Base-by-base conservation (phyloP, 805 yeast genomes). In the Yamadazyma kitorensis region DNA sequence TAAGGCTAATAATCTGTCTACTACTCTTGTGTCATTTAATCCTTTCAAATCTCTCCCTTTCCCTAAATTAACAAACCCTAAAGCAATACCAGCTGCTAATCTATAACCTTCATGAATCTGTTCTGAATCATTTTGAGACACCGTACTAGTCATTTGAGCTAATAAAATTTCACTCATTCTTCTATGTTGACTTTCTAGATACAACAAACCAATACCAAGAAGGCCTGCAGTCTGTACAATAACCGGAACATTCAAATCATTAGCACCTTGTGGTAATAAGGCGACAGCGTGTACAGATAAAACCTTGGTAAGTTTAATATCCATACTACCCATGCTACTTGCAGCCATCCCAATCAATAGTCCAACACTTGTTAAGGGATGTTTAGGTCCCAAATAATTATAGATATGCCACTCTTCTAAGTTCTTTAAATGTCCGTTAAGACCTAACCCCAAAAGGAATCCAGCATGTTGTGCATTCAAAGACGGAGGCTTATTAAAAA, bases 361-460 rank as follows among this genome's bases (percentile, higher is more conserved):
- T 0, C 97, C 98, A 22, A 88, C 80, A 55, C 95, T 86, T 0
- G 95, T 86, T 25, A 74, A 74, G 3, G 82, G 76, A 49, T 86
- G 87, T 45, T 93, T 89, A 0, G 96, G 95, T 0, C 96, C 95
- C 34, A 93, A 62, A 46, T 87, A 88, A 51, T 91, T 89, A 55
- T 87, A 93, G 19, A 91, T 84, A 53, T 89, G 96, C 97, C 98
- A 93, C 55, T 93, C 96, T 50, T 91, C 98, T 17, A 93, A 61
- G 26, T 72, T 70, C 37, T 74, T 78, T 48, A 93, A 61, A 53
- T 89, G 96, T 0, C 98, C 98, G 58, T 86, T 86, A 19, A 93
- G 62, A 0, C 99, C 99, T 17, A 93, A 64, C 0, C 97, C 98
- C 13, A 87, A 60, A n/a, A 93, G 59, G 47, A 93, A 88, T 0